Percentiles rank a stretch among this genome's conserved stretches.
Conservation (phyloP, 2,329 filamentous ascomycete genomes). For the Pleoardoris graminearum region DNA sequence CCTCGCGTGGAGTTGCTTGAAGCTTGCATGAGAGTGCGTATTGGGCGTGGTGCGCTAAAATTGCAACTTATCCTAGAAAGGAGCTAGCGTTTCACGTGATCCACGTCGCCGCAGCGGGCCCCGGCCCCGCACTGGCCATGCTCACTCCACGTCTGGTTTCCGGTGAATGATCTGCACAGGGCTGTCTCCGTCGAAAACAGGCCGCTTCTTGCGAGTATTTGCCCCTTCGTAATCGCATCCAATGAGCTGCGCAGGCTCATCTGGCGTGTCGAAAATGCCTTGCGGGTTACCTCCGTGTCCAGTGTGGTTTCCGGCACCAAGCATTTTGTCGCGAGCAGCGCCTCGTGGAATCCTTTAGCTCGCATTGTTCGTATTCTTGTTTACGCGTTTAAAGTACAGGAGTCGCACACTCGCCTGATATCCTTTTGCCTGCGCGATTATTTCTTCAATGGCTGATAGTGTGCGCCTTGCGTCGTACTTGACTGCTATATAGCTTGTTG, state of each 20-base stretch:
- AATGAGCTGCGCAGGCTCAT: neutral
- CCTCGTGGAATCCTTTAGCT: conserved; percentile 2
- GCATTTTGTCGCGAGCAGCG: conserved; percentile 1
- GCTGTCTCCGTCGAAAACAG: neutral
- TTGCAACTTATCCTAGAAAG: neutral
- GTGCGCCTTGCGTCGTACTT: conserved; percentile 17
- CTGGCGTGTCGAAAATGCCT: conserved; percentile 18
- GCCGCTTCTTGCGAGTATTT: too few relatives aligned
- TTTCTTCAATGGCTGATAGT: neutral
- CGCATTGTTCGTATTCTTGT: conserved; percentile 36
- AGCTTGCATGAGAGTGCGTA: conserved; percentile 4
- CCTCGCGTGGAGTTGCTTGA: conserved; percentile 20
- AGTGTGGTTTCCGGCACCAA: conserved; percentile 10
- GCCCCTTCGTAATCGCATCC: conserved; percentile 4
- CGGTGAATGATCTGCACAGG: neutral
- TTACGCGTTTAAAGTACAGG: neutral
- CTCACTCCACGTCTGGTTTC: neutral
- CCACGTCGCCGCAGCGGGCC: too few relatives aligned
- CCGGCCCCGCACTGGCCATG: neutral
- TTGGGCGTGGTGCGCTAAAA: conserved; percentile 4
- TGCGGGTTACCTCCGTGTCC: conserved; percentile 15
- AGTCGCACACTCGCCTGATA: neutral
- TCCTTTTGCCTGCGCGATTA: neutral
- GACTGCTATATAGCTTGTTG: conserved; percentile 5
- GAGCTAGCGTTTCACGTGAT: neutral